Conservation (phyloP, 306 rosid species). For the Calophaca sinica region DNA sequence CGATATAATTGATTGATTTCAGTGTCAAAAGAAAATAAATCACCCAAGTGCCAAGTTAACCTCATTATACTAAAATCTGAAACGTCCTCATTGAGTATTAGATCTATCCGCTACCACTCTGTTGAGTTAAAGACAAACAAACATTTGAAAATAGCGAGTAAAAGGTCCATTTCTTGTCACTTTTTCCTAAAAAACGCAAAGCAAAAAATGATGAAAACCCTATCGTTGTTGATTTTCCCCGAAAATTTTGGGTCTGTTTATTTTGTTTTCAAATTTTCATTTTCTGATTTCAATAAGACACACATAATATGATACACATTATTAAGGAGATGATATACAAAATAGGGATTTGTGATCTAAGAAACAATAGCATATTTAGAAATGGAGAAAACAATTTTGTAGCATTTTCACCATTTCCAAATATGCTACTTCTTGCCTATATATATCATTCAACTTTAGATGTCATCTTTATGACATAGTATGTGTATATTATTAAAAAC, state of each 20-base stretch:
- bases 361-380: too few relatives aligned
- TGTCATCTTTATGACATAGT: too few relatives aligned
- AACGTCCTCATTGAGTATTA: neutral
- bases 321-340: too few relatives aligned
- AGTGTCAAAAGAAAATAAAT: neutral
- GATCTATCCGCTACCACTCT: constrained; percentile 25
- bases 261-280: too few relatives aligned
- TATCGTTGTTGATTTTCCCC: constrained; percentile 17
- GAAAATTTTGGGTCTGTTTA: constrained; percentile 5
- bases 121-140: constrained; percentile 40
- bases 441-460: too few relatives aligned
- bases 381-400: too few relatives aligned
- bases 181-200: constrained; percentile 22
- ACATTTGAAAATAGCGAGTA: constrained; percentile 13
- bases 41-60: neutral
- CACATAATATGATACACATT: too few relatives aligned
- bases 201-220: neutral
- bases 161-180: constrained; percentile 46
- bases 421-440: too few relatives aligned
- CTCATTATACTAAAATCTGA: constrained; percentile 35
- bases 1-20: neutral
- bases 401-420: too few relatives aligned
- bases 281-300: too few relatives aligned
- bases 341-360: too few relatives aligned
- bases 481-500: too few relatives aligned